Percentiles rank a stretch among this genome's conserved stretches.
Evolutionary conservation across 116 monocot genomes (phyloP).

Genomic region (Dioscorea cayenensis): DNA sequence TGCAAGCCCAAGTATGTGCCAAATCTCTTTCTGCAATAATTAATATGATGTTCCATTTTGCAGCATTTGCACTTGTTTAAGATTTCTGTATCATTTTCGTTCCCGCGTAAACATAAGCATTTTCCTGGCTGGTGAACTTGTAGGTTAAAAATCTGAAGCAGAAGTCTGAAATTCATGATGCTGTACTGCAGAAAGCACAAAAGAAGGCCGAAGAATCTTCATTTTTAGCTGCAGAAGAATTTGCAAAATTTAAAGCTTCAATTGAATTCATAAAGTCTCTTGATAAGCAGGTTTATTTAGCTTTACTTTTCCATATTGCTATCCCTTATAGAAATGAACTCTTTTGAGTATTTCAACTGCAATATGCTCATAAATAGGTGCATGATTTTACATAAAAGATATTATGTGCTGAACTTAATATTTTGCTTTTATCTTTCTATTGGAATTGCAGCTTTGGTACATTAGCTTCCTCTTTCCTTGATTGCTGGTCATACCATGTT

Average conservation of each 20-base stretch:
- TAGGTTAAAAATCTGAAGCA: slow-evolving; percentile 44
- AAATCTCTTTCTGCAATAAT: neutral
- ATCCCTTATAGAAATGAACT: neutral
- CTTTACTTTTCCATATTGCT: neutral
- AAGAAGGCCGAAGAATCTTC: neutral
- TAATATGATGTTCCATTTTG: neutral
- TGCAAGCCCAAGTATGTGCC: slow-evolving; percentile 27
- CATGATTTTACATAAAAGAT: too few relatives aligned
- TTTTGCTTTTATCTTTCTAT: too few relatives aligned
- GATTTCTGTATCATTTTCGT: neutral
- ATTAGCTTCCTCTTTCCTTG: too few relatives aligned
- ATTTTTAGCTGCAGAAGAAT: neutral
- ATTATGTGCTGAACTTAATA: too few relatives aligned
- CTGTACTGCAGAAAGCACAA: neutral
- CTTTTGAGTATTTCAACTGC: neutral
- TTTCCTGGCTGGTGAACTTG: neutral
- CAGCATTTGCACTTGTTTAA: neutral
- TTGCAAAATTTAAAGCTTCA: neutral
- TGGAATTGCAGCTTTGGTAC: too few relatives aligned
- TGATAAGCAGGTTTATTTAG: neutral
- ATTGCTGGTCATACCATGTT: neutral
- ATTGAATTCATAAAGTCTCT: neutral
- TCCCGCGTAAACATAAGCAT: neutral
- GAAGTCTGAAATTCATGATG: slow-evolving; percentile 26
- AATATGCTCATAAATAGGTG: neutral